phyloP scores from a whole-genome alignment of 129 eudicot genomes.

The Helianthus tuberosus region DNA sequence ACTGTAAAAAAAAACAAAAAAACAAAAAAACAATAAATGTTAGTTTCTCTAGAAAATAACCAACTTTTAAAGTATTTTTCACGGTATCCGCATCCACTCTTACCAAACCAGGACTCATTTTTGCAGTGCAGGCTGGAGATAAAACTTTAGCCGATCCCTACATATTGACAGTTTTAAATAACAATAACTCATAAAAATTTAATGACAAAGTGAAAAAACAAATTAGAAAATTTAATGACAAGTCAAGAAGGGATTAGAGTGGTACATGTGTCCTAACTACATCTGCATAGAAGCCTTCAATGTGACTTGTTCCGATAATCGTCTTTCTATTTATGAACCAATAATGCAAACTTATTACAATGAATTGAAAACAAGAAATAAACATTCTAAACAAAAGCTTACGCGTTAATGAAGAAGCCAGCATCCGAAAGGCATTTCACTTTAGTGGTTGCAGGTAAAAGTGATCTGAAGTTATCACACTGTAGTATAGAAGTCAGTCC shows the following conservation, averaged over 20 bases:
- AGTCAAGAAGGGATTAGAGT: conserved; percentile 1
- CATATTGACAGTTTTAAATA: conserved; percentile 9
- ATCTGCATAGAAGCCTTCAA: conserved; percentile 64
- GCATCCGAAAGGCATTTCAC: conserved; percentile 96
- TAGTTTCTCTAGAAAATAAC: not conserved
- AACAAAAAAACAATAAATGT: conserved; percentile 13
- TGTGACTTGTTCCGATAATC: conserved; percentile 68
- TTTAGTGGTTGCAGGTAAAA: conserved; percentile 63
- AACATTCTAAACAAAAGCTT: conserved; percentile 30
- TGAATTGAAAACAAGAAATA: not conserved
- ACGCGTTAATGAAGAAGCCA: conserved; percentile 86
- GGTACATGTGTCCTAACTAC: conserved; percentile 74
- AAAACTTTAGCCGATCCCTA: conserved; percentile 81
- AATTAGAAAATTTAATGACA: not conserved
- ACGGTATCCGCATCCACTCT: conserved; percentile 12
- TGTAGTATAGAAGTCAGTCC: conserved; percentile 80
- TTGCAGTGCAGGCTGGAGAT: conserved; percentile 63
- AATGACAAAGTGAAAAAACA: not conserved
- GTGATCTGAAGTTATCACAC: conserved; percentile 81
- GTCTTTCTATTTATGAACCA: conserved; percentile 64
- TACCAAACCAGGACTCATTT: conserved; percentile 75
- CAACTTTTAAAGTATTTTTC: not conserved
- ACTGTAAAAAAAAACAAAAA: conserved; percentile 59
- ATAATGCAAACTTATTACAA: not conserved
- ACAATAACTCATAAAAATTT: not conserved